Conservation (phyloP, 2,329 filamentous ascomycete species). For the Biscogniauxia mediterranea region DNA sequence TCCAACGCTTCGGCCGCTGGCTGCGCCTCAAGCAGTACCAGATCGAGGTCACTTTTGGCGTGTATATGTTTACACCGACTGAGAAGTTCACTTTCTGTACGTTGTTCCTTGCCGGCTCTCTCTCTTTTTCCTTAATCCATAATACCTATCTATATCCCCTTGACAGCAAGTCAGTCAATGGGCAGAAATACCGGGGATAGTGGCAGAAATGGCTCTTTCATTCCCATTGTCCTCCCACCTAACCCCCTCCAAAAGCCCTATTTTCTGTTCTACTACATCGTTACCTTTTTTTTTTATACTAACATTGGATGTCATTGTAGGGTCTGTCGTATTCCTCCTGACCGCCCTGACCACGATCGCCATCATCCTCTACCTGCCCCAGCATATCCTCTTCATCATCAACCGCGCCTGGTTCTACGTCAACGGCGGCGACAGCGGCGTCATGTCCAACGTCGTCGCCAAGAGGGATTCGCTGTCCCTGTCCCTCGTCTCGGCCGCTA, state of each 20-base stretch:
- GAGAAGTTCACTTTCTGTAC: constrained; percentile 98
- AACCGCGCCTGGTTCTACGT: constrained; percentile 93
- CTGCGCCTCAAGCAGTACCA: constrained; percentile 95
- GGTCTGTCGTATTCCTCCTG: constrained; percentile 88
- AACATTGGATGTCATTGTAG: constrained; percentile 44
- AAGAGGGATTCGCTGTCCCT: constrained; percentile 43
- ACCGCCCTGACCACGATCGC: constrained; percentile 83
- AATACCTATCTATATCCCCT: too few species aligned
- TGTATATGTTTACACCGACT: constrained; percentile 95
- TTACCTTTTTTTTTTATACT: not conserved
- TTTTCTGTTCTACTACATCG: too few species aligned
- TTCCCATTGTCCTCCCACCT: too few species aligned
- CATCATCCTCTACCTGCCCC: constrained; percentile 86
- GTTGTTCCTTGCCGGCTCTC: constrained; percentile 37
- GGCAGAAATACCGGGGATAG: too few species aligned
- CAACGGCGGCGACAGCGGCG: constrained; percentile 65
- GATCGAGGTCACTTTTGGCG: constrained; percentile 92
- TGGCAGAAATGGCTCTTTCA: too few species aligned
- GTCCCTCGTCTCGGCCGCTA: constrained; percentile 34
- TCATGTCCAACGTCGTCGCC: constrained; percentile 35
- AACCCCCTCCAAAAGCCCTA: too few species aligned
- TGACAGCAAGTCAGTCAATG: too few species aligned
- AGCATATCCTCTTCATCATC: constrained; percentile 80
- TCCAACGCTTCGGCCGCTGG: constrained; percentile 70
- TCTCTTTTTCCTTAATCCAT: constrained; percentile 1